Base-by-base conservation (phyloP, 2,329 filamentous ascomycete genomes). In the Bipolaris oryzae region DNA sequence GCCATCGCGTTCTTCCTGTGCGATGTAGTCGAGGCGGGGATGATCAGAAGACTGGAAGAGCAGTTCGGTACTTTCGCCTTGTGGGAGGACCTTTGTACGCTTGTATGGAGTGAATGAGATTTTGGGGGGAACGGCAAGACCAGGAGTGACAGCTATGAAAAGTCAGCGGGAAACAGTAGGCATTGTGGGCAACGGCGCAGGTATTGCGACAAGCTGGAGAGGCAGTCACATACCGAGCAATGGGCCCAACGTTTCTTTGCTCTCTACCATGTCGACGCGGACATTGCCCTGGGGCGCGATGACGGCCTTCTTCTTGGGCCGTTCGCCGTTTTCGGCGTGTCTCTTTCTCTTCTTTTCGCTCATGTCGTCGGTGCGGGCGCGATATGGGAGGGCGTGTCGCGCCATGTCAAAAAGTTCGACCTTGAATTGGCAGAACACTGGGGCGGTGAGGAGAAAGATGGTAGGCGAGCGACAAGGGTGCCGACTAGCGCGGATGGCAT, bases 41-140 rank as follows among this genome's bases (percentile, higher is more conserved):
- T 88, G 86, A 46, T 82, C 77, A 23, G 85, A 86, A 5, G 85
- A 86, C 58, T 88, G 85, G 9, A 88, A 79, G 34, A 88, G 79
- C 6, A 87, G 70, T 53, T 85, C 80, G 57, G 67, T 52, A 52
- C 50, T 50, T 73, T 59, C 74, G 64, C 68, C 60, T 57, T 55
- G 58, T 60, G 64, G 71, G 41, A 62, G 71, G 56, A 60, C 64
- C 56, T 60, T 74, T 63, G 59, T 69, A 64, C 63, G 66, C 61
- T 77, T 74, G 69, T 84, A 86, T 10, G 80, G 73, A 55, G 82
- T 81, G 72, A 85, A 78, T 49, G 80, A 76, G 44, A 81, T 63
- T 60, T 71, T 62, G 41, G 72, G 53, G 50, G 81, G 68, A 53
- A 78, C 63, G 7, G 69, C 71, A 13, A 81, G 68, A 20, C 80